These are phyloP conservation scores for Gloeophyllum trabeum DNA, from an alignment of 768 basidiomycete genomes.

Conservation along the genomic window DNA sequence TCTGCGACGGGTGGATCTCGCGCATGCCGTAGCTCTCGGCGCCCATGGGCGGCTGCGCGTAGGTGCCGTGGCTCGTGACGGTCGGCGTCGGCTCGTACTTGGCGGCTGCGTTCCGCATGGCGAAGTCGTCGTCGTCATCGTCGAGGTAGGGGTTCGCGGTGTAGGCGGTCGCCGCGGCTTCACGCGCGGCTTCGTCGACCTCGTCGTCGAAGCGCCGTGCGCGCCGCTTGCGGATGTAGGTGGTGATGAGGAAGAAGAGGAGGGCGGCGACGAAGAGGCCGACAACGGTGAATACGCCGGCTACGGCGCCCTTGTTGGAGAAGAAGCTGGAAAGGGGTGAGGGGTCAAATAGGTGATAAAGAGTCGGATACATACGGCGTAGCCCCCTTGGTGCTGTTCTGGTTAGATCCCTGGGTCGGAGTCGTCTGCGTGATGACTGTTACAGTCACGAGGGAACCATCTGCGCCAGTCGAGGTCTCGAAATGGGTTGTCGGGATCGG, in stretches of 20 bases:
- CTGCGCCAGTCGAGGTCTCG: neutral
- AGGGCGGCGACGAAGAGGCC: slow-evolving; percentile 11
- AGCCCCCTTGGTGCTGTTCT: neutral
- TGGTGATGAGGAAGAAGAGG: slow-evolving; percentile 10
- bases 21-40: neutral
- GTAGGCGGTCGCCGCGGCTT: slow-evolving; percentile 1
- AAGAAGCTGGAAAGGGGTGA: slow-evolving; percentile 9
- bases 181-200: slow-evolving; percentile 12
- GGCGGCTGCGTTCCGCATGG: neutral
- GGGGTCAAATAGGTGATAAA: neutral
- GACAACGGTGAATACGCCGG: slow-evolving; percentile 14
- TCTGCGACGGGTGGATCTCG: neutral
- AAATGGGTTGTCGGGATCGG: neutral
- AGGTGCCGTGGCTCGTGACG: neutral
- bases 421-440: neutral
- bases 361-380: neutral
- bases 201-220: slow-evolving; percentile 10
- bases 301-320: slow-evolving; percentile 13
- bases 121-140: neutral
- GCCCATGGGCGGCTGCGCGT: slow-evolving; percentile 1
- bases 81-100: slow-evolving; percentile 3
- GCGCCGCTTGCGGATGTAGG: slow-evolving; percentile 11
- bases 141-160: neutral
- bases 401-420: neutral
- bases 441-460: neutral